Evolutionary conservation across 208 protist genomes (phyloP).

Genomic region (Naegleria fowleri): DNA sequence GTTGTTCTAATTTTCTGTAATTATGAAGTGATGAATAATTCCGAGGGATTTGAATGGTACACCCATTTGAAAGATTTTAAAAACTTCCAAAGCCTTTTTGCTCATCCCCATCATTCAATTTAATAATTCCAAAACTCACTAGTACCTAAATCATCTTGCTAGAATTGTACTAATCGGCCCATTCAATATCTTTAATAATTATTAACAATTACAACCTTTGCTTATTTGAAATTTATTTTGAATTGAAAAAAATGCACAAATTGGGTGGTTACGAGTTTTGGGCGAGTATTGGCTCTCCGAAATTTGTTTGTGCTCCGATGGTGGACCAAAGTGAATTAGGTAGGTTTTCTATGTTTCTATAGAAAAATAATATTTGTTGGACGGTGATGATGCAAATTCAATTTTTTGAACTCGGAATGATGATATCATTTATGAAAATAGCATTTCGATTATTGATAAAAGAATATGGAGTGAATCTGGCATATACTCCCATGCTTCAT

Average conservation of each 20-base stretch:
- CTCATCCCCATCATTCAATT: too few relatives aligned
- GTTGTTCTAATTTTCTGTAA: too few relatives aligned
- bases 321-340: slow-evolving; percentile 74
- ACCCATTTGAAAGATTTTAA: too few relatives aligned
- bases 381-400: neutral
- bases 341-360: neutral
- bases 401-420: neutral
- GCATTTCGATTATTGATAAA: slow-evolving; percentile 77
- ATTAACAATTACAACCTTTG: too few relatives aligned
- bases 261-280: slow-evolving; percentile 3
- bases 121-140: too few relatives aligned
- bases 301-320: slow-evolving; percentile 76
- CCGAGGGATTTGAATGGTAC: too few relatives aligned
- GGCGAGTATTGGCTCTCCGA: slow-evolving; percentile 35
- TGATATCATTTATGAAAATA: neutral
- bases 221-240: too few relatives aligned
- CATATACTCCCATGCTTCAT: slow-evolving; percentile 82
- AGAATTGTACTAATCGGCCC: too few relatives aligned
- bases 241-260: neutral
- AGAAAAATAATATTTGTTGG: neutral
- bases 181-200: too few relatives aligned
- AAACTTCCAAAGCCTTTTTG: too few relatives aligned
- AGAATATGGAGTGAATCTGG: slow-evolving; percentile 63
- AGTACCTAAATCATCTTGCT: too few relatives aligned
- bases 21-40: too few relatives aligned